Base-by-base conservation (phyloP, 352 stramenopile species). In the Phytopythium montanum region DNA sequence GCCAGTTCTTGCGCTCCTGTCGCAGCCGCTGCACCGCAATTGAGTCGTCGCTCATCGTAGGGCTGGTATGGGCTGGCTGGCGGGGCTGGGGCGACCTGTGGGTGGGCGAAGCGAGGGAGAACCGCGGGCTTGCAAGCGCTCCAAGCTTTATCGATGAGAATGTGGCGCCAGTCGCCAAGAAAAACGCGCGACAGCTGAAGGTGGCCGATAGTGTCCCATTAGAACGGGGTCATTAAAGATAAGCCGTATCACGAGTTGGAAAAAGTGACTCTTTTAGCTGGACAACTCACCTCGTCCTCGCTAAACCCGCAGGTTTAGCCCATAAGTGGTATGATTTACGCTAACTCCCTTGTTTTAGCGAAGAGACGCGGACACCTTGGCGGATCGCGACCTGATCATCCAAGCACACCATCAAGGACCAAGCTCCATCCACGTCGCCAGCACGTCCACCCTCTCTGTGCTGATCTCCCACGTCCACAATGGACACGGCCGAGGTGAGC, bases 1-100 rank as follows among this genome's bases (percentile, higher is more conserved):
- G 82, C 96, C 92, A 98, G 65, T 96, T 94, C 85, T 97, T 97
- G 64, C 92, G 86, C 73, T 98, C 92, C 73, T 98, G 85, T 45
- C 83, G 77, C 56, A 98, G 81, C n/a, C 92, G 84, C 63, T 90
- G 85, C 67, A 91, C 76, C 23, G 92, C 90, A 54, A 98, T 97
- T 55, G 85, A 92, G 70, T 95, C 90, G 59, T 92, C 82, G 60
- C 78, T 90, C 82, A 92, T 92, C 5, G 4, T 46, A 44, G 14
- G 38, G n/a, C n/a, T n/a, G n/a, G n/a, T n/a, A n/a, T n/a, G n/a
- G n/a, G n/a, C n/a, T n/a, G n/a, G n/a, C n/a, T n/a, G n/a, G n/a
- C n/a, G n/a, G n/a, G n/a, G n/a, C n/a, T n/a, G n/a, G n/a, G n/a
- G n/a, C n/a, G n/a, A n/a, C n/a, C n/a, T n/a, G n/a, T n/a, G 5